These are phyloP conservation scores for Polygonum aviculare DNA, from an alignment of 148 eudicot genomes.

Conservation along the genomic window DNA sequence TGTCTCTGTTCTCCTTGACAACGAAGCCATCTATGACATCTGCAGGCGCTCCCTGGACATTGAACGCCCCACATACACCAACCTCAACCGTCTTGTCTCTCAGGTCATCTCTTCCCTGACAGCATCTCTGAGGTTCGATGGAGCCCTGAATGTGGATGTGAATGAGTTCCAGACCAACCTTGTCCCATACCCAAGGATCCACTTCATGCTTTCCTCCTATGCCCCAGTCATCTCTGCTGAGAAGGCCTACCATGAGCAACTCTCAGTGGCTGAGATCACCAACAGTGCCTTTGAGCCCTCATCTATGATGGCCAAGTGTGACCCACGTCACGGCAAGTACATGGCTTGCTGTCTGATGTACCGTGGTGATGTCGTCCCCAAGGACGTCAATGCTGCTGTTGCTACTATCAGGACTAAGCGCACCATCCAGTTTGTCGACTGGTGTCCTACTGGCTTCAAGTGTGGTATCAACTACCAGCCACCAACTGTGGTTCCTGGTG, in stretches of 20 bases:
- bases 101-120: conserved; percentile 49
- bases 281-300: conserved; percentile 56
- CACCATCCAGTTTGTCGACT: conserved; percentile 57
- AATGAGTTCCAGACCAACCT: conserved; percentile 56
- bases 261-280: conserved; percentile 58
- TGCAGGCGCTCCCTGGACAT: conserved; percentile 12
- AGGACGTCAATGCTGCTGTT: conserved; percentile 56
- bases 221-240: conserved; percentile 61
- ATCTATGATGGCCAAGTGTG: conserved; percentile 63
- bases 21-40: conserved; percentile 12
- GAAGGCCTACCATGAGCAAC: conserved; percentile 61
- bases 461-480: conserved; percentile 69
- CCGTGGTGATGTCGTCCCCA: conserved; percentile 56
- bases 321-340: conserved; percentile 61
- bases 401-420: conserved; percentile 61
- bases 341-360: conserved; percentile 65
- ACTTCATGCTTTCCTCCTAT: conserved; percentile 58
- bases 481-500: conserved; percentile 54
- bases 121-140: conserved; percentile 54
- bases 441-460: conserved; percentile 66
- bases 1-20: conserved; percentile 12
- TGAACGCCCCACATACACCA: conserved; percentile 11
- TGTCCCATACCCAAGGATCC: conserved; percentile 59
- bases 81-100: conserved; percentile 11
- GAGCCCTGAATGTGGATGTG: conserved; percentile 53